Evolutionary conservation across 805 yeast genomes (phyloP), one percentile per base, ranked within the genome.

Genomic region (Saccharomycopsis sp.): DNA sequence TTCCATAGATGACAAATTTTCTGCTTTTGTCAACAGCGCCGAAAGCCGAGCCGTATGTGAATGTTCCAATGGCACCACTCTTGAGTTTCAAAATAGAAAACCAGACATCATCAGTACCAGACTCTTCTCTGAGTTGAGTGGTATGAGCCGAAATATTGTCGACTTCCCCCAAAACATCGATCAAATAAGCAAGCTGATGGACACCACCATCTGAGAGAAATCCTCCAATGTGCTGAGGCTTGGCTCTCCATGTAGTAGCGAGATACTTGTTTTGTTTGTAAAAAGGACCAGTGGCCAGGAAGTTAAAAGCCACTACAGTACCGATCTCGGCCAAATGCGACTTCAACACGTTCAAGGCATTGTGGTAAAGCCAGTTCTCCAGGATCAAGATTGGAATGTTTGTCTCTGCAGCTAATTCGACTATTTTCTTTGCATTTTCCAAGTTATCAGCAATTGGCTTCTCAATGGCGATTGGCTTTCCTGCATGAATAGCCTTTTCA

Each of bases 131-230:
- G 53, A 89, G 78, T 73, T 91, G 97, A 61, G 76, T 82, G 14
- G 97, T 85, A 63, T 80, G 79, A 8, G 91, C 97, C 56, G 89
- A 80, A 44, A 91, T 82, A 4, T 84, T 71, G 53, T 79, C 82
- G 15, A 90, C 85, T 23, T 77, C 75, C 55, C 98, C 97, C 56
- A 92, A 75, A 18, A 90, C 83, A 60, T 83, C 89, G 7, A 96
- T 90, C 63, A 91, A 78, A 44, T 90, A 74, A 2, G 97, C 97
- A 70, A 91, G 75, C 71, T 91, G 97, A 72, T 92, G 98, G 23
- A 92, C 98, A 69, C 97, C 98, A 67, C 97, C 97, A 67, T 92
- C 98, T 59, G 92, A 85, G 65, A 92, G 75, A 72, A 77, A 91
- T 0, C 97, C 97, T 56, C 98, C 98, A 64, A 91, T 80, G 69